phyloP scores from a whole-genome alignment of 164 flowering plant species.

The Nymphaea thermarum region DNA sequence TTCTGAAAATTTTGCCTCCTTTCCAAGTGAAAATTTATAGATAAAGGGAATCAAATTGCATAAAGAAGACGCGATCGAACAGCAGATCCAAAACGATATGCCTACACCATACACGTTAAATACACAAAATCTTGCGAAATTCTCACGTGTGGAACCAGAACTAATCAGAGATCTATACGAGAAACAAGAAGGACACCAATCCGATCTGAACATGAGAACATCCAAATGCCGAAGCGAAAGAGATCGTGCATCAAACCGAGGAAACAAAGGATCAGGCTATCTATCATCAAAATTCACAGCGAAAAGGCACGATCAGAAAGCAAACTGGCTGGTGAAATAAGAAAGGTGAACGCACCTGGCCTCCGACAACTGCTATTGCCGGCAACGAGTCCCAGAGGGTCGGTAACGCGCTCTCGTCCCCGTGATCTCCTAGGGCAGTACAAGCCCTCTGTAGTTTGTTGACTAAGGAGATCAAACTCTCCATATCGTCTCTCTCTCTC shows the following conservation, averaged over 20 bases:
- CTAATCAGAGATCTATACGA: not conserved
- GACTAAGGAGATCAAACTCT: conserved; percentile 63
- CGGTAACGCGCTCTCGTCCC: conserved; percentile 73
- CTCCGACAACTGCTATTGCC: conserved; percentile 92
- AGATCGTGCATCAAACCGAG: not conserved
- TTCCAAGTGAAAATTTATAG: too few relatives aligned
- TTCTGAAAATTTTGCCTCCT: too few relatives aligned
- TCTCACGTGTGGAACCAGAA: not conserved
- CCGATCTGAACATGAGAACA: not conserved
- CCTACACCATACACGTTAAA: not conserved
- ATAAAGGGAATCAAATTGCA: not conserved
- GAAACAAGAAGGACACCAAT: not conserved
- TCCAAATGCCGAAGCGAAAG: not conserved
- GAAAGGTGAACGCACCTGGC: conserved; percentile 52
- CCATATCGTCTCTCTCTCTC: conserved; percentile 28
- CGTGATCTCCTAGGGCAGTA: conserved; percentile 86
- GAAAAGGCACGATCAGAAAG: not conserved
- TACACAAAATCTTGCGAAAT: not conserved
- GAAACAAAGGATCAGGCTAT: not conserved
- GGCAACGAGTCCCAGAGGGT: conserved; percentile 96
- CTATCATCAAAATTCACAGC: not conserved
- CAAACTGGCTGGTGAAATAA: not conserved
- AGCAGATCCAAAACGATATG: not conserved
- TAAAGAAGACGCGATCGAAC: not conserved
- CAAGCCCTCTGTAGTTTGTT: conserved; percentile 91